phyloP scores from a whole-genome alignment of 1,139 yeast species.

The Eremothecium cymbalariae region DNA sequence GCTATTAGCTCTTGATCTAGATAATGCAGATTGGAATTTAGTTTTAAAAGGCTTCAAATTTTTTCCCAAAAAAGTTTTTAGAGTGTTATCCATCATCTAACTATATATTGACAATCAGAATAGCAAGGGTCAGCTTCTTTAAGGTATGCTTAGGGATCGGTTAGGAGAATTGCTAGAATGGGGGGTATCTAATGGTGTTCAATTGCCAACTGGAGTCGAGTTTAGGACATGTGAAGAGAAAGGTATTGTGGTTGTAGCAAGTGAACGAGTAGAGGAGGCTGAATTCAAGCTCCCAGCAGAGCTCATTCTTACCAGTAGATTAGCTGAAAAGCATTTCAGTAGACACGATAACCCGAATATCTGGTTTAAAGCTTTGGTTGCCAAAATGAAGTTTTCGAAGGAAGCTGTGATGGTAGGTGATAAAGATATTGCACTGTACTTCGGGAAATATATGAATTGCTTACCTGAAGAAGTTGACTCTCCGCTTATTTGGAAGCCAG shows the following conservation, averaged over 20 bases:
- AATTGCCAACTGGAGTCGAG: constrained; percentile 30
- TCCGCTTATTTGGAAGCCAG: constrained; percentile 57
- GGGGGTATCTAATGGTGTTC: constrained; percentile 45
- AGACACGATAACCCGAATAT: constrained; percentile 29
- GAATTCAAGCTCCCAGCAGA: constrained; percentile 36
- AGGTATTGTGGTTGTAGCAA: constrained; percentile 39
- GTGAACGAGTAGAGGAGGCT: constrained; percentile 9
- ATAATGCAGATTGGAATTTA: no score
- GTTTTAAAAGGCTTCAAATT: no score
- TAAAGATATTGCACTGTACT: constrained; percentile 24
- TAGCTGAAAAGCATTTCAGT: constrained; percentile 38
- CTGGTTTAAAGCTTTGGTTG: constrained; percentile 42
- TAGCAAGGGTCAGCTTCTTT: no score
- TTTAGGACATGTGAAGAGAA: constrained; percentile 27
- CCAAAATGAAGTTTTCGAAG: constrained; percentile 35
- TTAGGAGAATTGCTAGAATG: constrained; percentile 36
- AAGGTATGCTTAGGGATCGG: no score
- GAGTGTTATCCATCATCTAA: no score
- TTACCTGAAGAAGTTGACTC: constrained; percentile 53
- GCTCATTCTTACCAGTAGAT: constrained; percentile 36
- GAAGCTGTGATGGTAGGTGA: constrained; percentile 16
- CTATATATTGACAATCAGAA: no score
- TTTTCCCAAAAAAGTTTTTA: no score
- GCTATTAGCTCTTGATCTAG: no score
- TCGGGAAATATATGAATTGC: constrained; percentile 44